Base-by-base conservation (phyloP, 495 filamentous ascomycete genomes). In the Penicillium alfredii region DNA sequence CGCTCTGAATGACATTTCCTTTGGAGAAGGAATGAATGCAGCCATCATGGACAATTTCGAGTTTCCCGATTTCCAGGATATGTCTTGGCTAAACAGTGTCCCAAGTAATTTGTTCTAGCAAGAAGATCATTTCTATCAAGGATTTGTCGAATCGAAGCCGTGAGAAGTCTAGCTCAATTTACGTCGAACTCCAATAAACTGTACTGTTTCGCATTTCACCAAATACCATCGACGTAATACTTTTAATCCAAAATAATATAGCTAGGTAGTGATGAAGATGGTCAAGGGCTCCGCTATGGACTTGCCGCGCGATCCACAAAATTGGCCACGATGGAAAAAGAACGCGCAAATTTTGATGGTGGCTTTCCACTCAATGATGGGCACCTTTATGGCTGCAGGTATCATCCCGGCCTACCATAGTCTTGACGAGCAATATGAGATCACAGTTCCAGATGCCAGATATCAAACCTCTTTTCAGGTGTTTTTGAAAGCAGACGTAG, bases 11-110 rank as follows among this genome's bases (percentile, higher is more conserved):
- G 57, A 63, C 13, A 37, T 57, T 8, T 51, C 57, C 0, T 42
- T 61, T 10, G 60, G 55, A 10, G 60, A 60, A 30, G 53, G 51
- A 4, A 48, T 61, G 25, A 52, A 55, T 43, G 38, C 51, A 0
- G 42, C 44, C n/a, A 36, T 61, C 6, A 21, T 64, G n/a, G 58
- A 62, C 15, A 35, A 38, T 0, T 52, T 62, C 34, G 61, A 64
- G 15, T 24, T 60, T 2, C 45, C 51, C 1, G 61, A 64, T 21
- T 60, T 64, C 24, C 58, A 60, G 28, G 58, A 64, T 32, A 64
- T 64, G 58, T 62, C 58, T 10, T 64, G 61, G 61, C 26, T 64
- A 3, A 60, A 64, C 15, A 64, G 61, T 19, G 61, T 64, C 8
- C 58, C 61, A 3, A 64, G 56, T 27, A 60, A 52, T 38, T 33